Evolutionary conservation across 148 eudicot genomes (phyloP).

Genomic region (Diospyros lotus): DNA sequence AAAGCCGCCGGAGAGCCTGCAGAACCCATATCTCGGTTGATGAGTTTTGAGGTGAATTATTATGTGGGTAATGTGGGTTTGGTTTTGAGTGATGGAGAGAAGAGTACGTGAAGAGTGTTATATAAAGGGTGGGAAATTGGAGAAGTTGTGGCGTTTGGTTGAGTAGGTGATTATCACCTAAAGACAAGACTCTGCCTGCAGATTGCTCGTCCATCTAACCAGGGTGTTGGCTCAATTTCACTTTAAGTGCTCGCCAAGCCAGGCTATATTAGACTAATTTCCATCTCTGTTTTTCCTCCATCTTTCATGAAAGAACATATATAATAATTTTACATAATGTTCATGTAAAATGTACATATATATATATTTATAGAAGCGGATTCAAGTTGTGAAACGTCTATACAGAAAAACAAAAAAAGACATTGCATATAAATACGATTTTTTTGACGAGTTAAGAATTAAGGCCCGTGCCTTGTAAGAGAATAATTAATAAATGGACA

Average conservation of each 20-base stretch:
- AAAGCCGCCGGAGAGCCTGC: not conserved
- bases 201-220: not conserved
- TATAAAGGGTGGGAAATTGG: not conserved
- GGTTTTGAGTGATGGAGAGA: not conserved
- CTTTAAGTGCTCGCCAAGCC: constrained; percentile 10
- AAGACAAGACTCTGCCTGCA: not conserved
- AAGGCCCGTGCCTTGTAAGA: too few species aligned
- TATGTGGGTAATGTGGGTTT: not conserved
- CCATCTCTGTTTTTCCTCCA: not conserved
- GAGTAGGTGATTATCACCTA: constrained; percentile 9
- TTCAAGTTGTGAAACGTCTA: too few species aligned
- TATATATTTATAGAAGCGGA: too few species aligned
- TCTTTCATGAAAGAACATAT: not conserved
- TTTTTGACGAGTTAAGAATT: too few species aligned
- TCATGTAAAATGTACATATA: too few species aligned
- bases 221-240: constrained; percentile 12
- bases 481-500: too few species aligned
- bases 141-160: not conserved
- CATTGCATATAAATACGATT: too few species aligned
- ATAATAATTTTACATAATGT: not conserved
- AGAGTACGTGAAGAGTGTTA: not conserved
- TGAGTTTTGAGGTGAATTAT: not conserved
- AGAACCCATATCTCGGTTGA: constrained; percentile 4
- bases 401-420: too few species aligned
- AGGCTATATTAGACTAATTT: not conserved